Base-by-base conservation (phyloP, 2,329 filamentous ascomycete genomes). In the Sclerotinia subarctica region DNA sequence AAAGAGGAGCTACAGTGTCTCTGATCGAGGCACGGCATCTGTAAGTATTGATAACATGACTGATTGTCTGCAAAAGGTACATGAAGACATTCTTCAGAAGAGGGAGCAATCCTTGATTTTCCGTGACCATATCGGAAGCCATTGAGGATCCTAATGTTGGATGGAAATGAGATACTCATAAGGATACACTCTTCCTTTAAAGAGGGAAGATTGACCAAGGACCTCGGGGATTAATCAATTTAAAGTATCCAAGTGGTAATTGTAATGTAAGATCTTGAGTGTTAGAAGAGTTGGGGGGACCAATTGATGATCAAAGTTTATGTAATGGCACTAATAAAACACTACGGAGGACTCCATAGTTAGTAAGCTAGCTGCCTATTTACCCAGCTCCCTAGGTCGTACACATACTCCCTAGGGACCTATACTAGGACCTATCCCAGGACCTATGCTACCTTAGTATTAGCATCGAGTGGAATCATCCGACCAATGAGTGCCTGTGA, bases 41-140 rank as follows among this genome's bases (percentile, higher is more conserved):
- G 44, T 49, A 49, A 24, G 54, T 58, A 35, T 62, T 35, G 58
- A 62, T 62, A 57, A 65, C 51, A 65, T 65, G 52, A 57, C 38
- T 57, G 24, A 35, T 52, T 42, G 51, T 24, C 26, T n/a, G 44
- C 26, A 32, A 17, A 32, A 47, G 26, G 42, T 29, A 35, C 42
- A n/a, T 35, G 10, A 6, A 60, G n/a, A 24, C 15, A 57, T 26
- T 13, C 5, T 6, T 32, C 7, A 24, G 17, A n/a, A 57, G 17
- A 44, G 35, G 24, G 11, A 15, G 24, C 6, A 42, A 51, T 26
- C 46, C 15, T 32, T 24, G n/a, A 29, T 19, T 35, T 24, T 63
- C 44, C 26, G 60, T 42, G 10, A 35, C 21, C 60, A 52, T 21
- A 38, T 52, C 46, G 60, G 46, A 52, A 49, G 29, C 19, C 0